Evolutionary conservation across 2,329 filamentous ascomycete species (phyloP).

Genomic region (Pseudocercospora cruenta): DNA sequence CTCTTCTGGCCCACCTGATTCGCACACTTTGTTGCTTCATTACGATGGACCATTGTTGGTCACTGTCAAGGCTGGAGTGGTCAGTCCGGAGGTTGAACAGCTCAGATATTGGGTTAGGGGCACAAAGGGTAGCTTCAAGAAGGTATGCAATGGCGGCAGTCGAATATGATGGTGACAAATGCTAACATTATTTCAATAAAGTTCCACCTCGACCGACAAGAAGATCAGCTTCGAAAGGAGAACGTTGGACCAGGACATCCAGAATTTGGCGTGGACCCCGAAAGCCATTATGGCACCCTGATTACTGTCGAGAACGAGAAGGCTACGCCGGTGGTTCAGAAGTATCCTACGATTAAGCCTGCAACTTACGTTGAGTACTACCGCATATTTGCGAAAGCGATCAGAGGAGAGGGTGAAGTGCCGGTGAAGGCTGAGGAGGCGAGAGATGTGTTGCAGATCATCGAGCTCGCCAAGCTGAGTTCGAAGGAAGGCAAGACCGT

Average conservation of each 20-base stretch:
- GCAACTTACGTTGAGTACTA: conserved; percentile 73
- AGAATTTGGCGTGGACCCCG: conserved; percentile 67
- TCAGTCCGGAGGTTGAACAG: conserved; percentile 71
- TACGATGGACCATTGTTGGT: conserved; percentile 68
- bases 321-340: conserved; percentile 49
- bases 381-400: conserved; percentile 55
- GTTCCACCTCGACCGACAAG: conserved; percentile 71
- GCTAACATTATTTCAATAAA: conserved; percentile 18
- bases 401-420: conserved; percentile 55
- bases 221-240: conserved; percentile 65
- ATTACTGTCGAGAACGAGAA: conserved; percentile 54
- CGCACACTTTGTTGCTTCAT: conserved; percentile 65
- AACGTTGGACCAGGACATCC: conserved; percentile 65
- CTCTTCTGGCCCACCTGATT: conserved; percentile 57
- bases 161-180: conserved; percentile 4
- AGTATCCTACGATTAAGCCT: conserved; percentile 63
- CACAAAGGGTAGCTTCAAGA: conserved; percentile 74
- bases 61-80: conserved; percentile 69
- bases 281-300: conserved; percentile 62
- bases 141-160: conserved; percentile 50
- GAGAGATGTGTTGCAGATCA: conserved; percentile 58
- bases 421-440: conserved; percentile 60
- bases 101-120: conserved; percentile 78
- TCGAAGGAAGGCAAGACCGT: conserved; percentile 55
- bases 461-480: conserved; percentile 60